Evolutionary conservation across 2,329 filamentous ascomycete genomes (phyloP), one percentile per base, ranked within the genome.

Genomic region (Venturia oleaginea): DNA sequence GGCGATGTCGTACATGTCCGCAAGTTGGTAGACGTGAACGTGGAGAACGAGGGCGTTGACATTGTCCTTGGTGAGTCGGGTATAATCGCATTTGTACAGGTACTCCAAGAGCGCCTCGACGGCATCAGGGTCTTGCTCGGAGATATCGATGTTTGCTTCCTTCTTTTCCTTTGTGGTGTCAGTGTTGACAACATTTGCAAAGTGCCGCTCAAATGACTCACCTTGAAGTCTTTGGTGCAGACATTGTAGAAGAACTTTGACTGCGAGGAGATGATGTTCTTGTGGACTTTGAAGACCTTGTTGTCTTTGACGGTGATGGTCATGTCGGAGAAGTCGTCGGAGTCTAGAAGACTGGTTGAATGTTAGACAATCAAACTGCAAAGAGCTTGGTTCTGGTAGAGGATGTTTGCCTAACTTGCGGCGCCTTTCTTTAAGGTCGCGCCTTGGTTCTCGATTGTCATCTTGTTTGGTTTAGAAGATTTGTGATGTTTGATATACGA

Each of bases 201-300:
- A n/a, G 22, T 8, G 11, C 6, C 19, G 27, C 8, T 34, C n/a
- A 8, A 24, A 4, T 19, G 13, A 34, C 24, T 48, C 17, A 54
- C 46, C 61, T 48, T 51, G 24, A 46, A 62, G n/a, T 62, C 60
- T 13, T 48, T 46, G 27, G 40, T 43, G n/a, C 40, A 42, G 15
- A 24, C 60, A 19, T 62, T 62, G 15, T 42, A 22, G 15, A 62
- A 62, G 38, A 42, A 62, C 40, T 62, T 42, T n/a, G 60, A 62
- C 34, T 62, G 42, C 5, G 22, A 32, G n/a, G 34, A 62, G 24
- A 62, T 48, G 42, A 62, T 24, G 38, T 2, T 11, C 15, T 34
- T 46, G 32, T 62, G 60, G 32, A 37, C 60, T 34, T 48, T 62
- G 60, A 62, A 62, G 22, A 62, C 60, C 17, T 48, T 42, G 46